Conservation (phyloP, 768 basidiomycete species). For the Amanita muscaria region DNA sequence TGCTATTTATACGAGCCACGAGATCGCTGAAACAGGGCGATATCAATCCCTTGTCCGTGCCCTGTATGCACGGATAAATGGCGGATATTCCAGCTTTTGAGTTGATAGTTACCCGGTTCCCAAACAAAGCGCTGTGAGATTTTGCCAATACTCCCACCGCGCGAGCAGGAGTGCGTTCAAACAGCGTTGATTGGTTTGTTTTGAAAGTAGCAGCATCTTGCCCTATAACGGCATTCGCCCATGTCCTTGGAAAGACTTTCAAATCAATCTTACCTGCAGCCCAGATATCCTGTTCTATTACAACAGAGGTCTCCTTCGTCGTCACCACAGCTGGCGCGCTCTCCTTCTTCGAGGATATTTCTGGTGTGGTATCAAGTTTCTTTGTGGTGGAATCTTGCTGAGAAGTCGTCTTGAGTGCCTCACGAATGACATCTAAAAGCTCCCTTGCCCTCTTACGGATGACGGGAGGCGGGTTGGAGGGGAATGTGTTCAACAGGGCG, state of each 20-base stretch:
- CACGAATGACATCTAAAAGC: conserved; percentile 52
- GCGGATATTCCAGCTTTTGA: too few relatives aligned
- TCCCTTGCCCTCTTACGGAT: conserved; percentile 56
- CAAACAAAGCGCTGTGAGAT: not conserved
- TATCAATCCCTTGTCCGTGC: not conserved
- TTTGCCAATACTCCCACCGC: too few relatives aligned
- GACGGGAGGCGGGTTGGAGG: conserved; percentile 46
- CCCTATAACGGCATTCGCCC: too few relatives aligned
- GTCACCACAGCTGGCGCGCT: not conserved
- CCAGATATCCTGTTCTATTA: conserved; percentile 4
- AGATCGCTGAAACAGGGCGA: conserved; percentile 40
- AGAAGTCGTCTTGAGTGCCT: conserved; percentile 27
- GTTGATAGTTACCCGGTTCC: not conserved
- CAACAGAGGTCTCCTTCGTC: not conserved
- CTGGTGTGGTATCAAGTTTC: too few relatives aligned
- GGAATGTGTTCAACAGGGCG: conserved; percentile 50
- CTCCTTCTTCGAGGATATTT: not conserved
- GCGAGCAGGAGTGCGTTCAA: too few relatives aligned
- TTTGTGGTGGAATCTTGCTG: not conserved
- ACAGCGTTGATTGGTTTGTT: not conserved
- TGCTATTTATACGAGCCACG: conserved; percentile 58
- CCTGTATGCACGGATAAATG: not conserved
- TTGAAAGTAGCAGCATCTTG: too few relatives aligned
- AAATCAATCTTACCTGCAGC: not conserved
- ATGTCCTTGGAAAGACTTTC: too few relatives aligned